Evolutionary conservation across 2,329 filamentous ascomycete genomes (phyloP).

Genomic region (Exophiala xenobiotica): DNA sequence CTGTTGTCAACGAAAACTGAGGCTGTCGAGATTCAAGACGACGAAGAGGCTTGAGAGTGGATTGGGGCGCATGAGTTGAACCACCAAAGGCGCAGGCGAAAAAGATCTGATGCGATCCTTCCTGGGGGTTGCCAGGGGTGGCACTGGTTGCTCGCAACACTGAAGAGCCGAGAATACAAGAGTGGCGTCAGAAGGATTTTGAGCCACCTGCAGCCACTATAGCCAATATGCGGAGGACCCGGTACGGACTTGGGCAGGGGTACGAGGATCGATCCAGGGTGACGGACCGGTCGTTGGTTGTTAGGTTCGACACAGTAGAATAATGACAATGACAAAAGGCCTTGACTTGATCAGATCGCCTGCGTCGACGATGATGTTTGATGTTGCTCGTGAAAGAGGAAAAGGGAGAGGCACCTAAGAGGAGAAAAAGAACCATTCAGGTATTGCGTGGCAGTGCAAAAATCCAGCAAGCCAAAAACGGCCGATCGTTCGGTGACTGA

Average conservation of each 20-base stretch:
- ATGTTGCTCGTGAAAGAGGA: too few relatives aligned
- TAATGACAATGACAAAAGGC: too few relatives aligned
- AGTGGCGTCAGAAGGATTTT: constrained; percentile 5
- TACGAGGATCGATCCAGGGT: too few relatives aligned
- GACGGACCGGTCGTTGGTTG: too few relatives aligned
- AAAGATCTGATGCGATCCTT: background rate
- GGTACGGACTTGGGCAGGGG: background rate
- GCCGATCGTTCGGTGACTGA: background rate
- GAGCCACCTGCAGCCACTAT: background rate
- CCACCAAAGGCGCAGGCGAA: too few relatives aligned
- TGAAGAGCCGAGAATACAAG: background rate
- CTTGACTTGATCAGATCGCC: too few relatives aligned
- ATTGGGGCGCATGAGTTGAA: too few relatives aligned
- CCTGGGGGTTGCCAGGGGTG: background rate
- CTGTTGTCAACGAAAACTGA: background rate
- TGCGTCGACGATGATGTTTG: too few relatives aligned
- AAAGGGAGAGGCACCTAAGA: too few relatives aligned
- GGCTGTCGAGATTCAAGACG: background rate
- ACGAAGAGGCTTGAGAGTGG: background rate
- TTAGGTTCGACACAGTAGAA: too few relatives aligned
- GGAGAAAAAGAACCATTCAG: too few relatives aligned
- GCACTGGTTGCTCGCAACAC: background rate
- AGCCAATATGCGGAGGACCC: background rate
- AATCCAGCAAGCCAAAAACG: background rate
- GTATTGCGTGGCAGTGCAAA: constrained; percentile 1